Base-by-base conservation (phyloP, 2,329 filamentous ascomycete species). In the Teratosphaeria pseudoeucalypti region DNA sequence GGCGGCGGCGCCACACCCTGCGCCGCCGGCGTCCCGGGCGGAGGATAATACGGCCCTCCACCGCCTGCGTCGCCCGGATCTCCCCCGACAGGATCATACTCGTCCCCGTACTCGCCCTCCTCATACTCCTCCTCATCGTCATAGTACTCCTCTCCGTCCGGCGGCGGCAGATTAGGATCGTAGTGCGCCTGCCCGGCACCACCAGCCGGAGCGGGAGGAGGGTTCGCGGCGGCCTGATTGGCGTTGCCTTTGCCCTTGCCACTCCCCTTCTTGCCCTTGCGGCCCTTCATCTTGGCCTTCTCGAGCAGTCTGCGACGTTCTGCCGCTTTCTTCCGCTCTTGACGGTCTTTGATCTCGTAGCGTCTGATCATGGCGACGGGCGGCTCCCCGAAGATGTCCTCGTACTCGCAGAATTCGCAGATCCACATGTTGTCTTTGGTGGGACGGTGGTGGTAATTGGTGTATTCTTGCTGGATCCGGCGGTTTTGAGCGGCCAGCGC, bases 361-460 rank as follows among this genome's bases (percentile, higher is more conserved):
- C 91, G 85, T 49, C 89, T 84, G 63, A 97, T 95, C 58, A 99
- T 77, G 56, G 90, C 90, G 67, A 84, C 82, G 0, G 94, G 94
- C 2, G 89, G 89, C 57, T 82, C 82, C n/a, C 92, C 92, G 72
- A 96, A 97, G 56, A 99, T 96, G 57, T 85, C 85, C 75, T 97
- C 92, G 71, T 96, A 99, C 74, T 99, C 94, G 78, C 94, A 99
- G 72, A 97, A 97, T 70, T 96, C 90, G 75, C 94, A 99, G 54
- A 97, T 91, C 89, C 92, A 97, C 56, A 91, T 82, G 62, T 96
- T 89, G 64, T 90, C 87, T 1, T 77, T 72, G 19, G 75, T 77
- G 0, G 88, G 88, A 1, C 89, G 87, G 68, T 89, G 86, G 67
- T 88, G 85, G 62, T 84, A 84, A 72, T 94, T 95, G 59, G 84